Evolutionary conservation across 371 early-diverging fungal genomes (phyloP), one percentile per base, ranked within the genome.

Genomic region (Mucor indicus): DNA sequence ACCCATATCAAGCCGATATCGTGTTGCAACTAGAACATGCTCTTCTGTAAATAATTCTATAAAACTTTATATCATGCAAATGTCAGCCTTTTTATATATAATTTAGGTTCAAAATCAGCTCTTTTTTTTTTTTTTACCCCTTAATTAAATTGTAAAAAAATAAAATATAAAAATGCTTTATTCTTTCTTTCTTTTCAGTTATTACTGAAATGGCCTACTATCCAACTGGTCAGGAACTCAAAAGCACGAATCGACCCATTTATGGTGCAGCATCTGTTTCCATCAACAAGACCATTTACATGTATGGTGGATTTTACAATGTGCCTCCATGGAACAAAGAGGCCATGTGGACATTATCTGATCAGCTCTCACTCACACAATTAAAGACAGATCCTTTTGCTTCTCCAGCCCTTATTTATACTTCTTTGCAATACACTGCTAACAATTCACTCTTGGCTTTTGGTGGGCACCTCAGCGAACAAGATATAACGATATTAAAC

Each of bases 261-360:
- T 63, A 57, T 43, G 68, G 68, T 27, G 60, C 61, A 4, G 22
- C 60, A 0, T 48, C 55, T 3, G 46, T 57, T 10, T 43, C 41
- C 11, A 33, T 64, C 21, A 57, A 56, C 21, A 40, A 64, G 20
- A 67, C 57, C 15, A 39, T 60, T 0, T 60, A 63, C 31, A 30
- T 63, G 15, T 64, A 63, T 38, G 68, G 68, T 3, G 68, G 68
- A n/a, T 60, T 56, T 32, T 63, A 60, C 31, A 45, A 53, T 11
- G 47, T 49, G 3, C 31, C 68, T 13, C 60, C 68, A 11, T 67
- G 64, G 64, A 57, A 63, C 20, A 63, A 52, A 45, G 68, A 67
- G 27, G 64, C 60, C 1, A 36, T 67, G 13, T 67, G 68, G 68
- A 32, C 32, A 15, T 20, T 67, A 1, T 35, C 59, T 2, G 17